phyloP scores from a whole-genome alignment of 2,329 filamentous ascomycete species.

The Metarhizium anisopliae region DNA sequence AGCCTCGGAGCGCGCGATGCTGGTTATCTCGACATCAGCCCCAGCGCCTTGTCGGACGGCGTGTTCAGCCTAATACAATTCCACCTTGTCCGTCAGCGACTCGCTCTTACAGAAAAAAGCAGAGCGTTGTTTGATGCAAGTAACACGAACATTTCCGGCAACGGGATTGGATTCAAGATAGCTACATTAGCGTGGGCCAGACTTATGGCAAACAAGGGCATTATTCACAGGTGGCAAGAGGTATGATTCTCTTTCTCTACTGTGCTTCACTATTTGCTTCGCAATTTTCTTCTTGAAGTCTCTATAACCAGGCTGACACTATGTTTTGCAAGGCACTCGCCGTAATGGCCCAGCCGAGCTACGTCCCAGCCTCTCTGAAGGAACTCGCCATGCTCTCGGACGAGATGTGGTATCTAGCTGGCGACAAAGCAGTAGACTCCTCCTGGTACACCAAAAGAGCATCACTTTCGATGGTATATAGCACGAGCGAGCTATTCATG shows the following conservation, averaged over 20 bases:
- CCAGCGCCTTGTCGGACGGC: slow-evolving; percentile 71
- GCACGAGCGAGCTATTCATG: slow-evolving; percentile 84
- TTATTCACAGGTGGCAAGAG: slow-evolving; percentile 80
- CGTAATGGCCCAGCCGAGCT: slow-evolving; percentile 77
- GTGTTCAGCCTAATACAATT: slow-evolving; percentile 75
- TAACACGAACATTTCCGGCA: slow-evolving; percentile 7
- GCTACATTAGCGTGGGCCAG: slow-evolving; percentile 67
- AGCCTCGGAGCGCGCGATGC: slow-evolving; percentile 71
- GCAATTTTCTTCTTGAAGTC: not conserved
- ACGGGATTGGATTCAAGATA: slow-evolving; percentile 54
- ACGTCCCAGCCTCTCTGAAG: slow-evolving; percentile 64
- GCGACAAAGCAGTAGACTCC: slow-evolving; percentile 71
- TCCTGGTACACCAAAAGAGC: slow-evolving; percentile 72
- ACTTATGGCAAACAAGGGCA: slow-evolving; percentile 60
- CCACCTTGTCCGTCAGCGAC: slow-evolving; percentile 61
- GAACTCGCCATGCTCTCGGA: slow-evolving; percentile 80
- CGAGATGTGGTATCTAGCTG: slow-evolving; percentile 83
- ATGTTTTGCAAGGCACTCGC: slow-evolving; percentile 62
- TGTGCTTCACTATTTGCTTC: not conserved
- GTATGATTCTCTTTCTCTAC: slow-evolving; percentile 32
- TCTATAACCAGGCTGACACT: not conserved
- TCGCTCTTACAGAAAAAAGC: slow-evolving; percentile 41
- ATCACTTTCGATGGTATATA: slow-evolving; percentile 49
- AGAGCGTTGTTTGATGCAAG: slow-evolving; percentile 26
- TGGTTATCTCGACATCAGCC: slow-evolving; percentile 79